These are phyloP conservation scores for Aspergillus tubingensis DNA, from an alignment of 2,329 filamentous ascomycete genomes.

Conservation along the genomic window DNA sequence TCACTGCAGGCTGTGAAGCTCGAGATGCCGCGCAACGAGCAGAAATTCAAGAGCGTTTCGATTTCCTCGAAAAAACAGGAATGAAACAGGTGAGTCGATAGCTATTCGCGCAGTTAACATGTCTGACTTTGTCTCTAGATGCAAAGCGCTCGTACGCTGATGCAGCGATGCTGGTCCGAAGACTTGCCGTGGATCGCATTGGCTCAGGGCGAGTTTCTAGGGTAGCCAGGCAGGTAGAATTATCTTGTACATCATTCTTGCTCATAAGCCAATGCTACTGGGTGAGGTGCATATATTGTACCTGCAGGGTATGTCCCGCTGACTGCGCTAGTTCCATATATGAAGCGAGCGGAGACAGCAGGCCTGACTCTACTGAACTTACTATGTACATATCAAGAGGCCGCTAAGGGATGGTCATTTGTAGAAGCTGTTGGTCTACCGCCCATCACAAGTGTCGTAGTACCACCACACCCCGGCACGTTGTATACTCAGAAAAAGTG, in stretches of 20 bases:
- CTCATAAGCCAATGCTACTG: background rate
- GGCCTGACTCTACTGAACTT: background rate
- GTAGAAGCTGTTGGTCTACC: background rate
- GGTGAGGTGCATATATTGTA: background rate
- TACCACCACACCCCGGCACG: background rate
- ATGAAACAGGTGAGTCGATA: slow-evolving; percentile 67
- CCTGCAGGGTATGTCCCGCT: background rate
- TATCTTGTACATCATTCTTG: background rate
- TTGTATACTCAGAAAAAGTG: background rate
- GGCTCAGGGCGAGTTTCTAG: slow-evolving; percentile 43
- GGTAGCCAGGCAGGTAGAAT: slow-evolving; percentile 22
- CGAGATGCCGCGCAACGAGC: slow-evolving; percentile 56
- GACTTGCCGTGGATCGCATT: slow-evolving; percentile 42
- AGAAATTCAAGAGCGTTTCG: slow-evolving; percentile 66
- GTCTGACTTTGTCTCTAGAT: slow-evolving; percentile 30
- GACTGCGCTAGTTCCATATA: background rate
- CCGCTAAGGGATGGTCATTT: too few species aligned
- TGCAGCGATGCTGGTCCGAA: slow-evolving; percentile 44
- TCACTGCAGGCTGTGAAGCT: slow-evolving; percentile 78
- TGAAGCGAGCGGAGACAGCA: background rate
- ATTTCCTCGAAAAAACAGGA: slow-evolving; percentile 69
- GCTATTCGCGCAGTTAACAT: background rate
- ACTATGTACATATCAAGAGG: background rate
- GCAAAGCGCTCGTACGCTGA: slow-evolving; percentile 42
- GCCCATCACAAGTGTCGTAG: background rate